Base-by-base conservation (phyloP, 2,329 filamentous ascomycete genomes). In the Pezicula radicicola region DNA sequence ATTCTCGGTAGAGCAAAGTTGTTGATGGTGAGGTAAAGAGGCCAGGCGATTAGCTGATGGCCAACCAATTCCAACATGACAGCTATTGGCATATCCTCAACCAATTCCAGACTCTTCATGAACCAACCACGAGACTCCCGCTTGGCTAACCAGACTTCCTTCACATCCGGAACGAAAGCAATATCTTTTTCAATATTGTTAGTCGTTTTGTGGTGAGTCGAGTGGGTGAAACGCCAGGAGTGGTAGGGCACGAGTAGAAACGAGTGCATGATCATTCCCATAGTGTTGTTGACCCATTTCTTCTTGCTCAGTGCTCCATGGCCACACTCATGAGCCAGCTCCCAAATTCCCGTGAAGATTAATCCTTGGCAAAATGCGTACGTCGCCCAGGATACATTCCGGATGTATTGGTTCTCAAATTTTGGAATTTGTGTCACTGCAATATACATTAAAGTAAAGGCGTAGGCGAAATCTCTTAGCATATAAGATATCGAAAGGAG, bases 191-290 rank as follows among this genome's bases (percentile, higher is more conserved):
- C 77, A 72, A 87, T 82, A 72, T 87, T 78, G 58, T 82, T 82
- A 47, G 81, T 83, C 70, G 81, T 85, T 58, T 79, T 79, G 70
- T 89, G 86, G 69, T 89, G 86, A 35, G 83, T 76, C 52, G 79
- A 76, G 68, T 89, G 86, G 28, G 81, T 85, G 70, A 82, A 84
- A 70, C 85, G 84, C 85, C 86, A 89, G 48, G 79, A 82, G 72
- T 87, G 88, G 70, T 83, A 89, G 2, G 86, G 87, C 3, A 87
- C 84, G 55, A 86, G 68, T 37, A 89, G 75, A 53, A 78, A 73
- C 6, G 81, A 86, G 75, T 89, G 86, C n/a, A 83, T 69, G 46
- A 78, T 65, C 74, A 84, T 86, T 54, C 86, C 86, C 51, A 84
- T 72, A 15, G 76, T 66, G 62, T 86, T 77, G 67, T 88, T 88